Base-by-base conservation (phyloP, 257 asterid species). In the Knoxia roxburghii region DNA sequence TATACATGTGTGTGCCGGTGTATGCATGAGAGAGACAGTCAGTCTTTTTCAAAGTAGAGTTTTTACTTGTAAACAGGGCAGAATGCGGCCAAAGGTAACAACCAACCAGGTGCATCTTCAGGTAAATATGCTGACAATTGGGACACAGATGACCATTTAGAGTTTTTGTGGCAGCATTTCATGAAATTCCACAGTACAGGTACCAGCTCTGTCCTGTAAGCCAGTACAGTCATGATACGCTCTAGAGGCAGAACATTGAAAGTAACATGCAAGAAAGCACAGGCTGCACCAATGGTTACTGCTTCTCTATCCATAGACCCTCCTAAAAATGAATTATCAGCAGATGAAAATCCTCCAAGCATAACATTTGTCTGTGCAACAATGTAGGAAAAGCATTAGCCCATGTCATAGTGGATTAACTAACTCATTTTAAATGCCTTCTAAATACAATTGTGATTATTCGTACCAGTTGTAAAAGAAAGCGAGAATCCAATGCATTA, bases 41-140 rank as follows among this genome's bases (percentile, higher is more conserved):
- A 37, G 9, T 57, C 69, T 32, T 33, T 51, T 68, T 57, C 68
- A 35, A 24, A 76, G 53, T 41, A 64, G 58, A 68, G 59, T 67
- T 75, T 90, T 85, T 81, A 94, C 96, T 87, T 90, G 83, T 90
- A 90, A 46, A 94, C 87, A 14, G 99, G 97, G 82, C 99, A 94
- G 85, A 94, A 94, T 67, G 83, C 97, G 52, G 95, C 90, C 67
- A 94, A 76, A 26, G 97, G 96, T 72, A 90, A 78, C 71, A 90
- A 86, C 95, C 91, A 85, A 69, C 97, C 97, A 74, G 95, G 90
- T 5, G 85, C 74, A 73, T 83, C 93, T 64, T 78, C 69, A 40
- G 93, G 95, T 74, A 87, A 72, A 84, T 87, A 85, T 63, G 81
- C 70, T 58, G 96, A 87, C 67, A 82, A 86, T 76, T 70, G 85